Evolutionary conservation across 2,329 filamentous ascomycete genomes (phyloP).

Genomic region (Remersonia thermophila): DNA sequence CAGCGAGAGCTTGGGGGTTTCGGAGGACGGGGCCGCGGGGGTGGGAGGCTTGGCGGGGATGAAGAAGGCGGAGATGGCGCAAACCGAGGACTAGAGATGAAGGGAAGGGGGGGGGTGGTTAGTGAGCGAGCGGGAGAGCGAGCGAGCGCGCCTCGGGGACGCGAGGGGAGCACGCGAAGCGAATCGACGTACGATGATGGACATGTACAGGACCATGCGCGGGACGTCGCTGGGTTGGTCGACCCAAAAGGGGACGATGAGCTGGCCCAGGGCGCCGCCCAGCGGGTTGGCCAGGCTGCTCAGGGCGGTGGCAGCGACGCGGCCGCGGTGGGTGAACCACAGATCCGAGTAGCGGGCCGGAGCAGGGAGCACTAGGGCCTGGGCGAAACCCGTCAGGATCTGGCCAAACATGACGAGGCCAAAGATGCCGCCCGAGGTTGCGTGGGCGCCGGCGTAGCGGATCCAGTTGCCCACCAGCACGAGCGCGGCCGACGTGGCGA

Average conservation of each 20-base stretch:
- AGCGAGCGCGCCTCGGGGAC: too few species aligned
- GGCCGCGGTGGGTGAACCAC: slow-evolving; percentile 79
- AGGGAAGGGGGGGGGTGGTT: not conserved
- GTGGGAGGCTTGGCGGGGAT: slow-evolving; percentile 66
- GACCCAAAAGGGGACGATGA: slow-evolving; percentile 72
- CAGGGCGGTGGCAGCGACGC: slow-evolving; percentile 77
- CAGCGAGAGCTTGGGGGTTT: slow-evolving; percentile 42
- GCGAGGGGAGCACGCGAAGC: too few species aligned
- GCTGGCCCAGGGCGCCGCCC: slow-evolving; percentile 76
- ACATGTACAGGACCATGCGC: slow-evolving; percentile 70
- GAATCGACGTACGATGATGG: slow-evolving; percentile 68
- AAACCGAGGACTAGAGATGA: slow-evolving; percentile 41
- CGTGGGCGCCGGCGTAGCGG: slow-evolving; percentile 58
- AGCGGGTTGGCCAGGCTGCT: slow-evolving; percentile 80
- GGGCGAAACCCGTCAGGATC: slow-evolving; percentile 75
- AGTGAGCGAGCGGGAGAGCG: too few species aligned
- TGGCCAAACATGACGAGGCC: slow-evolving; percentile 81
- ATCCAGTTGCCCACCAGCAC: slow-evolving; percentile 84
- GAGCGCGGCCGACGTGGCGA: slow-evolving; percentile 60
- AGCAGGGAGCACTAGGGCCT: slow-evolving; percentile 83
- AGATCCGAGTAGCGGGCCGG: slow-evolving; percentile 86
- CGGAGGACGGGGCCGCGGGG: slow-evolving; percentile 57
- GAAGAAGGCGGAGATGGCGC: slow-evolving; percentile 66
- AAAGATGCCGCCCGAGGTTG: slow-evolving; percentile 47
- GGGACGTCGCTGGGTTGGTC: slow-evolving; percentile 53